Conservation (phyloP, 768 basidiomycete species). For the Cantharellus cinnabarinus region DNA sequence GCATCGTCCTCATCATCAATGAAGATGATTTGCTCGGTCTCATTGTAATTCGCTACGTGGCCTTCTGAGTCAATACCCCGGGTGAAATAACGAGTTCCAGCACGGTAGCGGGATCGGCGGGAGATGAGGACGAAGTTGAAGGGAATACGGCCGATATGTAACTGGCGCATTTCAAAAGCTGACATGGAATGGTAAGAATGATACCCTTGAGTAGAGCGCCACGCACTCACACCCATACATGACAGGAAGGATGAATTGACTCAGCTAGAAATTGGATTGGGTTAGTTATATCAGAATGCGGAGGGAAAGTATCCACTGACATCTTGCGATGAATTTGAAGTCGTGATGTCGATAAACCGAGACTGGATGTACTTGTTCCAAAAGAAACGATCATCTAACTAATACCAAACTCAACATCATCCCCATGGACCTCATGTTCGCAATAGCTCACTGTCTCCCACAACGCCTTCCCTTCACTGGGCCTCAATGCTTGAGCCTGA, state of each 20-base stretch:
- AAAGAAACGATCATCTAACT: slow-evolving; percentile 77
- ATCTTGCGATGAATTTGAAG: slow-evolving; percentile 35
- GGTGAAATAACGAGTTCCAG: slow-evolving; percentile 93
- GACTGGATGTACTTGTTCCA: slow-evolving; percentile 76
- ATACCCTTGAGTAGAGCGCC: not conserved
- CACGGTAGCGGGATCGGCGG: slow-evolving; percentile 80
- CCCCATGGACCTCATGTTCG: not conserved
- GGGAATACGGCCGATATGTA: slow-evolving; percentile 54
- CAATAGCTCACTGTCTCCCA: slow-evolving; percentile 49
- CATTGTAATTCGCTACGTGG: slow-evolving; percentile 92
- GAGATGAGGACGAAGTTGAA: slow-evolving; percentile 78
- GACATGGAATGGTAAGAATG: slow-evolving; percentile 4
- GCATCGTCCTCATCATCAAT: slow-evolving; percentile 28
- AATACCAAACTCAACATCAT: not conserved
- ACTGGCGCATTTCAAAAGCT: slow-evolving; percentile 75
- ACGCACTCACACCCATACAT: slow-evolving; percentile 75
- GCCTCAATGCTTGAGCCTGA: slow-evolving; percentile 50
- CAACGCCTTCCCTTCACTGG: slow-evolving; percentile 32
- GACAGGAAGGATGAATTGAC: slow-evolving; percentile 75
- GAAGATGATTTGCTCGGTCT: slow-evolving; percentile 85
- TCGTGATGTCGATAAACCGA: slow-evolving; percentile 37
- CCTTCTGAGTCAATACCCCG: slow-evolving; percentile 80
- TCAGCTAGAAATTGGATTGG: slow-evolving; percentile 34
- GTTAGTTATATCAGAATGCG: slow-evolving; percentile 67
- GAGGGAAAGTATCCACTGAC: slow-evolving; percentile 24